A percentile compares a stretch with the other conserved stretches of the same genome.
These are phyloP conservation scores for Tolypocladium guangdongense DNA, from an alignment of 2,329 filamentous ascomycete species.

Conservation along the genomic window DNA sequence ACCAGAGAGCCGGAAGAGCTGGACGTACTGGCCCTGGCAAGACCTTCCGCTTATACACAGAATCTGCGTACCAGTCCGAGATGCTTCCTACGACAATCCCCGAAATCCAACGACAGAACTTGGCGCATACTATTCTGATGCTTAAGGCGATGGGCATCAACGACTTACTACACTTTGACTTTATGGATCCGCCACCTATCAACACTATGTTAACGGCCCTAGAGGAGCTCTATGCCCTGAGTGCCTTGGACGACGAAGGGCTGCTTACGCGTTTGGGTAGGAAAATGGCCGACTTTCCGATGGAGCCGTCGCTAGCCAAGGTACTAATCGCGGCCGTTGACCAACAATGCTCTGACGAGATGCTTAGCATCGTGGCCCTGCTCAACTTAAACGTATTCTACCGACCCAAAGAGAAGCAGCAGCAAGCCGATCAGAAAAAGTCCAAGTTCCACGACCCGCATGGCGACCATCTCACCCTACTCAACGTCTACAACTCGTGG, in stretches of 20 bases:
- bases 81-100: conserved; percentile 95
- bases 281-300: conserved; percentile 98
- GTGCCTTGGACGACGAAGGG: conserved; percentile 89
- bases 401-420: conserved; percentile 92
- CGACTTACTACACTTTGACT: conserved; percentile 92
- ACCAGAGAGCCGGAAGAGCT: conserved; percentile 84
- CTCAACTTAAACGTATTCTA: conserved; percentile 86
- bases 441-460: conserved; percentile 92
- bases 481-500: conserved; percentile 98
- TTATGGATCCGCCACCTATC: conserved; percentile 96
- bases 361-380: conserved; percentile 92
- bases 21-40: conserved; percentile 93
- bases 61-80: conserved; percentile 89
- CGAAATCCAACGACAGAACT: conserved; percentile 90
- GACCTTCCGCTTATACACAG: conserved; percentile 90
- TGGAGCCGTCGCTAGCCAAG: conserved; percentile 89
- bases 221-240: conserved; percentile 88
- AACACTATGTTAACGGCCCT: conserved; percentile 96
- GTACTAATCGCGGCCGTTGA: conserved; percentile 81
- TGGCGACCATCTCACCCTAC: conserved; percentile 85
- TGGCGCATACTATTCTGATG: conserved; percentile 90
- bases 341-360: conserved; percentile 81
- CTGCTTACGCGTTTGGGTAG: conserved; percentile 81
- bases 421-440: conserved; percentile 94
- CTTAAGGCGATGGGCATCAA: conserved; percentile 99